Evolutionary conservation across 1,284 basidiomycete genomes (phyloP).

Genomic region (Ganoderma meredithae): DNA sequence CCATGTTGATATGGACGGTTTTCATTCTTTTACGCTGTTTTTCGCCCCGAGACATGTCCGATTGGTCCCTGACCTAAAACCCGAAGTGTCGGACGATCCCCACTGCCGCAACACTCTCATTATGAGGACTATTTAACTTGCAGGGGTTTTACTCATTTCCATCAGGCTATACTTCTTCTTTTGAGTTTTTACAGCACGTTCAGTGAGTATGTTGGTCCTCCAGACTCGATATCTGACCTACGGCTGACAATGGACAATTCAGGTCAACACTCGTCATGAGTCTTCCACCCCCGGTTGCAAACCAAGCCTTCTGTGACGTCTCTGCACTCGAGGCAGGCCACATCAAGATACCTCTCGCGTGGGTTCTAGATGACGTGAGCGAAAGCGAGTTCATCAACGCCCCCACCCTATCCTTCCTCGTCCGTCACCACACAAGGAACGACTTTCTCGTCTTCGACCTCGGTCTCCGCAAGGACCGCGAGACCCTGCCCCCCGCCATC

Average conservation of each 20-base stretch:
- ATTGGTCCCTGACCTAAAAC: too few relatives aligned
- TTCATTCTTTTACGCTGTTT: too few relatives aligned
- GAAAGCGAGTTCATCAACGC: constrained; percentile 33
- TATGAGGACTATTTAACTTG: too few relatives aligned
- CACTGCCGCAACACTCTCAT: too few relatives aligned
- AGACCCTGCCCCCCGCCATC: constrained; percentile 44
- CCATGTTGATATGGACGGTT: too few relatives aligned
- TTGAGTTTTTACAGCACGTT: too few relatives aligned
- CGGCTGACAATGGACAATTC: neutral
- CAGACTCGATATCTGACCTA: neutral
- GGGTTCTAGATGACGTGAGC: constrained; percentile 44
- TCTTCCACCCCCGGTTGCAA: constrained; percentile 24
- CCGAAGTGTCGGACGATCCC: too few relatives aligned
- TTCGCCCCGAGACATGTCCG: too few relatives aligned
- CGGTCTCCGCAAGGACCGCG: constrained; percentile 56
- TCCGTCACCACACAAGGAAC: constrained; percentile 51
- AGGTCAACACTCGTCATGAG: constrained; percentile 18
- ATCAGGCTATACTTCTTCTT: too few relatives aligned
- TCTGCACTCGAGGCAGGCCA: constrained; percentile 59
- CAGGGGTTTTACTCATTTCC: too few relatives aligned
- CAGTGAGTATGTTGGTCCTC: neutral
- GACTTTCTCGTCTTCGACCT: constrained; percentile 57
- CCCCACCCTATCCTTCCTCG: constrained; percentile 57
- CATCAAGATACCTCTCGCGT: constrained; percentile 44
- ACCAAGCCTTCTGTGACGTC: constrained; percentile 39